phyloP scores from a whole-genome alignment of 768 basidiomycete genomes.

The Russula abietina region DNA sequence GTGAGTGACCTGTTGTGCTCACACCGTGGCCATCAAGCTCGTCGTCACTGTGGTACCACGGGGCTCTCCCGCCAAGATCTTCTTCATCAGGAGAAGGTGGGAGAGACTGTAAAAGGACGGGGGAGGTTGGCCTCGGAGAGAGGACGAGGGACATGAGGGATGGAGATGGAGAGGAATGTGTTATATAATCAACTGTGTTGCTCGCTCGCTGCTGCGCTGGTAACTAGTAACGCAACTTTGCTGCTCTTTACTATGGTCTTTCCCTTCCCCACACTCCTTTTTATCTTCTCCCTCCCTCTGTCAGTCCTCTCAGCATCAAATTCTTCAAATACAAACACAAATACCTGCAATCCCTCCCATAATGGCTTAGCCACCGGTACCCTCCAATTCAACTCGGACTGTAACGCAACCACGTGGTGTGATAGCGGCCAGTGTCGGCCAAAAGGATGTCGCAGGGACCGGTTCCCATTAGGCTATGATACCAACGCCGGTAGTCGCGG shows the following conservation, averaged over 20 bases:
- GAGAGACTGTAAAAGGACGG: background rate
- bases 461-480: conserved; percentile 67
- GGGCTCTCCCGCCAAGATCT: conserved; percentile 17
- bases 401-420: conserved; percentile 67
- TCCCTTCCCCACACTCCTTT: conserved; percentile 48
- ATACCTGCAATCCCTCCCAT: conserved; percentile 46
- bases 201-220: background rate
- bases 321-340: conserved; percentile 33
- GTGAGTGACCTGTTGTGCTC: background rate
- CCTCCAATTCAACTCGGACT: conserved; percentile 76
- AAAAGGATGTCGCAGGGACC: conserved; percentile 69
- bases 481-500: conserved; percentile 19
- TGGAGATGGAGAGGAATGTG: background rate
- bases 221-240: background rate
- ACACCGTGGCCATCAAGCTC: conserved; percentile 6
- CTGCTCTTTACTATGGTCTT: conserved; percentile 26
- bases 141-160: conserved; percentile 3
- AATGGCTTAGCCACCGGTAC: conserved; percentile 70
- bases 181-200: background rate
- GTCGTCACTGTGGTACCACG: conserved; percentile 11
- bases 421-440: conserved; percentile 48
- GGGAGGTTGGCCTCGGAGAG: conserved; percentile 4
- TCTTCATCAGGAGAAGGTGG: conserved; percentile 18
- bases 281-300: conserved; percentile 36
- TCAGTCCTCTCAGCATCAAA: conserved; percentile 33